phyloP scores from a whole-genome alignment of 768 basidiomycete genomes.

The Megacollybia marginata region DNA sequence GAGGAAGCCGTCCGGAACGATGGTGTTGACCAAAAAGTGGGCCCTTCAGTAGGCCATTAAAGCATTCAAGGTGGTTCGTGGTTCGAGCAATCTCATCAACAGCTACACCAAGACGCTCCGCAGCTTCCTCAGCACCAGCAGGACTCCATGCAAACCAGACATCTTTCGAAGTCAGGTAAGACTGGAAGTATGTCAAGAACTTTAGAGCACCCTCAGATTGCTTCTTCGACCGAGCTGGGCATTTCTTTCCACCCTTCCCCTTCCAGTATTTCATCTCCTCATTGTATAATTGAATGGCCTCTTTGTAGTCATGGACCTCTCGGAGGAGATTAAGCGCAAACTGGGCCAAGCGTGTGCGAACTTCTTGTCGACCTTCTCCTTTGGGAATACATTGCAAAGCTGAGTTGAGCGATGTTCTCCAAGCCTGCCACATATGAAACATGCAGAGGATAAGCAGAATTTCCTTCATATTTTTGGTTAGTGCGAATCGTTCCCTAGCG shows the following conservation, averaged over 20 bases:
- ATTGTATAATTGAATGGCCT: not conserved
- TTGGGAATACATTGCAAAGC: conserved; percentile 17
- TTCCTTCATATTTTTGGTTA: conserved; percentile 8
- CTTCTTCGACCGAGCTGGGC: not conserved
- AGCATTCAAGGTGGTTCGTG: conserved; percentile 27
- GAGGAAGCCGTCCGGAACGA: not conserved
- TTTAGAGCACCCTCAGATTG: not conserved
- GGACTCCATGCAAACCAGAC: conserved; percentile 24
- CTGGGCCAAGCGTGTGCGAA: not conserved
- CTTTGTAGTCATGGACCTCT: not conserved
- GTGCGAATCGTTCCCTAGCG: conserved; percentile 15
- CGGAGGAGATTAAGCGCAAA: not conserved
- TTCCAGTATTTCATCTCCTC: not conserved
- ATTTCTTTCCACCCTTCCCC: not conserved
- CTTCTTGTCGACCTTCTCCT: conserved; percentile 6
- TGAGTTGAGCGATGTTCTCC: conserved; percentile 22
- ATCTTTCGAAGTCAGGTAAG: conserved; percentile 2
- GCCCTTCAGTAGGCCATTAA: conserved; percentile 13
- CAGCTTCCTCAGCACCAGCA: conserved; percentile 18
- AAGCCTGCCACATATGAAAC: conserved; percentile 11
- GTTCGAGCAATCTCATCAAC: conserved; percentile 18
- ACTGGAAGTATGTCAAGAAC: not conserved
- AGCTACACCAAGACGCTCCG: conserved; percentile 13
- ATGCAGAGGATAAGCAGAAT: conserved; percentile 22
- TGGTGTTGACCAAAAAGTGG: not conserved